Evolutionary conservation across 345 rosid genomes (phyloP), one percentile per base, ranked within the genome.

Genomic region (Cochlearia excelsa): DNA sequence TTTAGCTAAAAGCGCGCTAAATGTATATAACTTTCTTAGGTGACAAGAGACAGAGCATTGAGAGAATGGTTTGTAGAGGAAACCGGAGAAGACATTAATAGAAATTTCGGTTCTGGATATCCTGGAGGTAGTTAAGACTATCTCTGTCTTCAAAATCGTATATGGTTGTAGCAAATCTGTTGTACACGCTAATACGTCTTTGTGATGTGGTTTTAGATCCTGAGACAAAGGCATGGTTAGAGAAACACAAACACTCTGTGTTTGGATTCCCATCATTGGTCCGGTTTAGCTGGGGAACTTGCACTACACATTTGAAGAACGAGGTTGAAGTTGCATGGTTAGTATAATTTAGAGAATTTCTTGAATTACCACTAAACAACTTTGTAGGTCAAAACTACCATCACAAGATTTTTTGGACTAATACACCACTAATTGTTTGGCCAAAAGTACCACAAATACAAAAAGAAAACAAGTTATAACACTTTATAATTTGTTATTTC

Each of bases 241-340:
- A 61, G 49, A 73, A 84, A 58, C 95, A 93, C 67, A 79, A 85
- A 48, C 93, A 86, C 72, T 35, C 72, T 2, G 77, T 93, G 27
- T 92, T 88, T 83, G 99, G 99, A 54, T 93, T 93, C 59, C 99
- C 99, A 9, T 67, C 86, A 27, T 63, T 93, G 39, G 95, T 87
- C 29, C 89, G 97, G 47, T 93, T 93, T 83, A 93, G 99, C 72
- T 89, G 99, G 95, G 97, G 91, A 23, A 89, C 97, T 58, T 93
- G 97, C 80, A 85, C 71, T 23, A 6, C 95, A 30, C 78, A 77
- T 75, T 78, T 65, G 69, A 87, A 82, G 59, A 76, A 86, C 26
- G 70, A 52, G 38, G 85, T 73, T 62, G 91, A 87, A 77, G 95
- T 89, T 46, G 42, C 76, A 34, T 88, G 95, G 95, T 93, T 40